Conservation (phyloP, 768 basidiomycete genomes). For the Macrolepiota albuminosa region DNA sequence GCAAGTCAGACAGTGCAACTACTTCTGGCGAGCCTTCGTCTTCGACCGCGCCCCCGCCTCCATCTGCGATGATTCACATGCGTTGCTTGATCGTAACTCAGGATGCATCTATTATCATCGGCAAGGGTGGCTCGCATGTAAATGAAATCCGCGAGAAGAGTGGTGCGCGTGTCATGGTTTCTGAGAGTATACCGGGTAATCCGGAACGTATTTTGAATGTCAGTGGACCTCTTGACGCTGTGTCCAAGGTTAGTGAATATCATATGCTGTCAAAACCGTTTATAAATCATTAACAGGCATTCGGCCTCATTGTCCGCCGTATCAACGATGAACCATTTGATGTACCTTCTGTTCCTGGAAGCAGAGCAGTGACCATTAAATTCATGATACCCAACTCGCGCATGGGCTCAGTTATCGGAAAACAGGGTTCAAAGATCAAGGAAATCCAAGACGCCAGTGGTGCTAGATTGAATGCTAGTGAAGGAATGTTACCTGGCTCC, state of each 20-base stretch:
- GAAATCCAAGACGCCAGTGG: conserved; percentile 99
- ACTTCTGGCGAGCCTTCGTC: conserved; percentile 49
- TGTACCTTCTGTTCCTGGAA: conserved; percentile 94
- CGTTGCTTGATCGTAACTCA: conserved; percentile 98
- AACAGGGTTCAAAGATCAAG: conserved; percentile 96
- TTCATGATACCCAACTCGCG: conserved; percentile 99
- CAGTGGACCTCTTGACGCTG: conserved; percentile 95
- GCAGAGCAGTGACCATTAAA: conserved; percentile 97
- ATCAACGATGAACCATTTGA: conserved; percentile 99
- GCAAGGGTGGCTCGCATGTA: conserved; percentile 91
- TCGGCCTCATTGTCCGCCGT: conserved; percentile 95
- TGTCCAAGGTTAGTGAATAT: conserved; percentile 72
- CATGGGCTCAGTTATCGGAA: conserved; percentile 99
- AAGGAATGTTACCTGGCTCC: conserved; percentile 98
- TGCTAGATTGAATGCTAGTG: conserved; percentile 92
- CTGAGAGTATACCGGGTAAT: conserved; percentile 97
- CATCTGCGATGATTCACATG: conserved; percentile 91
- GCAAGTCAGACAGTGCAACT: conserved; percentile 40
- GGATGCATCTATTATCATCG: conserved; percentile 99
- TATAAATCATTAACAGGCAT: conserved; percentile 58
- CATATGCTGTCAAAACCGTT: not conserved
- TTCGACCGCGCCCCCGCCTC: conserved; percentile 45
- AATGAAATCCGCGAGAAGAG: conserved; percentile 99
- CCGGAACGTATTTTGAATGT: conserved; percentile 99
- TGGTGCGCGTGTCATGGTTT: conserved; percentile 93